phyloP scores from a whole-genome alignment of 371 early-diverging fungal species.

The Mucor circinelloides region DNA sequence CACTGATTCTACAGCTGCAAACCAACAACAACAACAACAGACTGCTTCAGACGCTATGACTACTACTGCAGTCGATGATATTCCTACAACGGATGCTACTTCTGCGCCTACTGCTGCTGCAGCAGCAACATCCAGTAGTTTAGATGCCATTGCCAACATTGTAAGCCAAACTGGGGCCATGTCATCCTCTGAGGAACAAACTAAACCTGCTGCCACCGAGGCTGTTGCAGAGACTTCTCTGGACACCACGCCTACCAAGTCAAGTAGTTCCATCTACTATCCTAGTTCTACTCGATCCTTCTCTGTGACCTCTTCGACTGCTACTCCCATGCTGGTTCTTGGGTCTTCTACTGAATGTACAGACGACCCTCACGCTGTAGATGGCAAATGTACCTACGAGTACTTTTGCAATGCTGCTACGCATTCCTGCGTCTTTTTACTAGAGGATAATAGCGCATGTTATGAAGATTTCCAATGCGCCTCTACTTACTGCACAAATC shows the following conservation, averaged over 20 bases:
- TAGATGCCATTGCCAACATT: background rate
- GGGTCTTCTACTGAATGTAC: slow-evolving; percentile 30
- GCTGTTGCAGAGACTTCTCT: background rate
- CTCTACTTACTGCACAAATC: slow-evolving; percentile 24
- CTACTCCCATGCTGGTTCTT: slow-evolving; percentile 32
- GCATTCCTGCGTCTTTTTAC: slow-evolving; percentile 15
- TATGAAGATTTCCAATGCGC: slow-evolving; percentile 37
- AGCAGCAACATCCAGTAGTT: background rate
- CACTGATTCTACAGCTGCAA: background rate
- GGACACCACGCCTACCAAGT: background rate
- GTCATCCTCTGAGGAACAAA: background rate
- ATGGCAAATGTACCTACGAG: slow-evolving; percentile 25
- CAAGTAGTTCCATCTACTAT: slow-evolving; percentile 1
- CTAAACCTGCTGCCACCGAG: background rate
- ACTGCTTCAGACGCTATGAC: background rate
- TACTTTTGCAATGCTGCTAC: slow-evolving; percentile 37
- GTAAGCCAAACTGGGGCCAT: background rate
- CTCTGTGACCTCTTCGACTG: slow-evolving; percentile 32
- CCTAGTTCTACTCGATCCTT: slow-evolving; percentile 18
- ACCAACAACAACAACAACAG: background rate
- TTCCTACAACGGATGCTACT: background rate
- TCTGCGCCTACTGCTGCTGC: background rate
- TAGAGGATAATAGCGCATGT: slow-evolving; percentile 14
- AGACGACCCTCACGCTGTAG: slow-evolving; percentile 22
- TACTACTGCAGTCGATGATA: background rate